Percentiles rank a stretch among this genome's conserved stretches.
phyloP scores from a whole-genome alignment of 306 rosid species.

The Oemleria cerasiformis region DNA sequence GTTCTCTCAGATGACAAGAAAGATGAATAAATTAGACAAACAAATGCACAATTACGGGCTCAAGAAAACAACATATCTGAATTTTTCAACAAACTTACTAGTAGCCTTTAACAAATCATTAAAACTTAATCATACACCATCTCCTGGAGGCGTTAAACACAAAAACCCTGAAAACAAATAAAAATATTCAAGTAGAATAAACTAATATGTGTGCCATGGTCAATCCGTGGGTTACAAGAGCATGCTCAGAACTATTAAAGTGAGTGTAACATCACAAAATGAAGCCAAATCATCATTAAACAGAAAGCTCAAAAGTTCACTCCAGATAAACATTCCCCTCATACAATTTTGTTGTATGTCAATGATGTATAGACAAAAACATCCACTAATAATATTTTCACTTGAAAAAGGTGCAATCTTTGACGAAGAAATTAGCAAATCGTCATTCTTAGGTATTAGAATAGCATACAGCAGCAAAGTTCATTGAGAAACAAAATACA shows the following conservation, averaged over 20 bases:
- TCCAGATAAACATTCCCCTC: background rate
- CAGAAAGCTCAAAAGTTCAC: background rate
- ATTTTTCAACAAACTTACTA: background rate
- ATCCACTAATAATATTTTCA: background rate
- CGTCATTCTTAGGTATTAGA: background rate
- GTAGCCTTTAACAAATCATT: background rate
- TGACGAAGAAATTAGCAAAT: background rate
- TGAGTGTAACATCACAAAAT: background rate
- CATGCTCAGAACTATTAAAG: background rate
- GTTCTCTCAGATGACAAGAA: slow-evolving; percentile 20
- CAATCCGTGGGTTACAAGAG: background rate
- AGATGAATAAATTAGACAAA: background rate
- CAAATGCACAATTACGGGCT: background rate
- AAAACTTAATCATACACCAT: background rate
- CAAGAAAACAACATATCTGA: background rate
- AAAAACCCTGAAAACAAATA: slow-evolving; percentile 4
- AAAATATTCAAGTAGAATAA: slow-evolving; percentile 5
- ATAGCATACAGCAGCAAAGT: background rate
- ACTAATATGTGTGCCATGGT: background rate
- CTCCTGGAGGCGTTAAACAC: slow-evolving; percentile 4
- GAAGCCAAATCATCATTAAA: background rate
- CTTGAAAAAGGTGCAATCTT: background rate
- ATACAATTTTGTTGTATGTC: background rate
- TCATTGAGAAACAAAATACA: slow-evolving; percentile 4
- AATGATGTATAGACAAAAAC: background rate